Evolutionary conservation across 2,329 filamentous ascomycete species (phyloP).

Genomic region (Colletotrichum abscissum): DNA sequence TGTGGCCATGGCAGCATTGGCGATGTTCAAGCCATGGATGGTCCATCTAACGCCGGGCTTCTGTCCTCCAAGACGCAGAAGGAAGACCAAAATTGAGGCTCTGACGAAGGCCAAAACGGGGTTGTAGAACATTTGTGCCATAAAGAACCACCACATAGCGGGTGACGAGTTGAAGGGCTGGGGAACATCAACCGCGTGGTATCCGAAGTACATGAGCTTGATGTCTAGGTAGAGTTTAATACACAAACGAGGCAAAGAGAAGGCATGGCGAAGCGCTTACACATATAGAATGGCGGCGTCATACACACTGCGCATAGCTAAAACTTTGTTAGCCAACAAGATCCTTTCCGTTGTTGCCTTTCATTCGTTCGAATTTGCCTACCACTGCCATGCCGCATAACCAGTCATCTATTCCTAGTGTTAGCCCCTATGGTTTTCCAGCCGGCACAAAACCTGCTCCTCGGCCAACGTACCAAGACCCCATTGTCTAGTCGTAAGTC

Average conservation of each 20-base stretch:
- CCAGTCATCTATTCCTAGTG: conserved; percentile 39
- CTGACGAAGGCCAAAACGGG: conserved; percentile 58
- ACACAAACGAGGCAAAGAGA: neutral
- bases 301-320: conserved; percentile 37
- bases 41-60: conserved; percentile 46
- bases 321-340: neutral
- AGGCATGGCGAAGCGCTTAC: conserved; percentile 37
- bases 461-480: conserved; percentile 40
- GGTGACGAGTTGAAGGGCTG: conserved; percentile 33
- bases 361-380: neutral
- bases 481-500: conserved; percentile 40
- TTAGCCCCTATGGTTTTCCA: neutral
- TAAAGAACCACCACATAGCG: conserved; percentile 43
- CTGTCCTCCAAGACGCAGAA: conserved; percentile 53
- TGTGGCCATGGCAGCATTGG: conserved; percentile 45
- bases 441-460: neutral
- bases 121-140: conserved; percentile 56
- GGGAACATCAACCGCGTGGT: conserved; percentile 32
- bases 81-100: conserved; percentile 56
- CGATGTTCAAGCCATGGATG: conserved; percentile 43
- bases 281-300: conserved; percentile 41
- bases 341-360: neutral
- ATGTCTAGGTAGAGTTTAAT: conserved; percentile 32
- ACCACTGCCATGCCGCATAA: conserved; percentile 42
- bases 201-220: conserved; percentile 46